A percentile compares a stretch with the other conserved stretches of the same genome.
phyloP scores from a whole-genome alignment of 768 basidiomycete genomes.

The Leucocoprinus birnbaumii region DNA sequence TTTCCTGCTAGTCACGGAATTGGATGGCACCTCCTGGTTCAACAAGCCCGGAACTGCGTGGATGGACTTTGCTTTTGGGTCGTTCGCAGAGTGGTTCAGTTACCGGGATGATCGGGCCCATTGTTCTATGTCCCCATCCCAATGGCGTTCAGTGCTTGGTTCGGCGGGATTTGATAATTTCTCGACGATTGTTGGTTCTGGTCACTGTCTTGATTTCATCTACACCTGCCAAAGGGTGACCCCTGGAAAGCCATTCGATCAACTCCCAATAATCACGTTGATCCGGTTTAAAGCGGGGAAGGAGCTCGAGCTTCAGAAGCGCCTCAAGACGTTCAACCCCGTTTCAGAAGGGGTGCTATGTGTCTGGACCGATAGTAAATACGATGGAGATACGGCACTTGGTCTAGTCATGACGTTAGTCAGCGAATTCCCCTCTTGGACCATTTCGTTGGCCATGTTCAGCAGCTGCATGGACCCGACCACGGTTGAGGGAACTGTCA shows the following conservation, averaged over 20 bases:
- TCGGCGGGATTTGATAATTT: not conserved
- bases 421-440: constrained; percentile 28
- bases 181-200: not conserved
- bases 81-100: constrained; percentile 4
- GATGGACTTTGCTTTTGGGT: constrained; percentile 3
- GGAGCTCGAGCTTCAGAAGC: constrained; percentile 18
- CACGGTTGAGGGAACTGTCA: constrained; percentile 11
- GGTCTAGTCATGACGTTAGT: constrained; percentile 28
- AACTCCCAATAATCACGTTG: not conserved
- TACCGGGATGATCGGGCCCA: not conserved
- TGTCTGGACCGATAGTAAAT: constrained; percentile 17
- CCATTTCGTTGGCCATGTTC: constrained; percentile 25
- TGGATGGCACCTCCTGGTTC: not conserved
- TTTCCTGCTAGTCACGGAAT: not conserved
- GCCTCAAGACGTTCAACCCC: not conserved
- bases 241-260: not conserved
- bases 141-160: not conserved
- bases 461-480: constrained; percentile 16
- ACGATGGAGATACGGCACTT: constrained; percentile 26
- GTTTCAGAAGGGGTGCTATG: not conserved
- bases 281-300: constrained; percentile 15
- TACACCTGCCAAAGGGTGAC: constrained; percentile 11
- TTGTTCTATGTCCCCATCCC: not conserved
- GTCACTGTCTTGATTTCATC: constrained; percentile 13
- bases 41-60: not conserved